Evolutionary conservation across 805 yeast genomes (phyloP), one percentile per base, ranked within the genome.

Genomic region (Debaryomyces maramus): DNA sequence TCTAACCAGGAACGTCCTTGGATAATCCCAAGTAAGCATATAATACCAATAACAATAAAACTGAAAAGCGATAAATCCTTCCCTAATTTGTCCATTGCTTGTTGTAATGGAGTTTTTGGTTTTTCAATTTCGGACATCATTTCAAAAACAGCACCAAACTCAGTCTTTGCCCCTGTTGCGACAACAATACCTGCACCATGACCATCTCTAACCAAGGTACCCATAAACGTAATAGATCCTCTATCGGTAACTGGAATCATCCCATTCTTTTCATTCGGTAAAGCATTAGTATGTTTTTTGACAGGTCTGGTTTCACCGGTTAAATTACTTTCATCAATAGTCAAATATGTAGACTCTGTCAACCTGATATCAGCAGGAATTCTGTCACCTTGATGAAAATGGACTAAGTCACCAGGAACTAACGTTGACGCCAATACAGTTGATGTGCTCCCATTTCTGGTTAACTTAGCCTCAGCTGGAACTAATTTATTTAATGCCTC

Each of bases 1-100:
- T 93, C 98, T 42, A 93, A 75, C 97, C 97, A 90, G 7, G 86
- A 77, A 46, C 95, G 84, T 35, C 99, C 98, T 67, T 93, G 96
- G 34, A 88, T 43, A 15, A 93, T 74, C 43, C 99, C 99, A 50
- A 93, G 75, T 16, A 93, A 56, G 53, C 97, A 91, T 56, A 93
- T 93, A n/a, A 85, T 60, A 34, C 96, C 97, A 63, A 93, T 93
- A 22, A 91, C 84, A 18, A 73, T 80, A 67, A 93, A 93, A 64
- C 95, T 83, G 55, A 87, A 80, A 21, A 84, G 60, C 0, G 97
- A 88, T 32, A 93, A 72, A 54, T 93, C 96, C 57, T 88, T 86
- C 32, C 99, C 99, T 44, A 93, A 73, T 58, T 86, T 84, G 60
- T 90, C 98, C 99, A 93, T 93, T 7, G 96, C 84, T 44, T 80